Conservation (phyloP, 164 flowering plant species). For the Kalanchoe fedtschenkoi region DNA sequence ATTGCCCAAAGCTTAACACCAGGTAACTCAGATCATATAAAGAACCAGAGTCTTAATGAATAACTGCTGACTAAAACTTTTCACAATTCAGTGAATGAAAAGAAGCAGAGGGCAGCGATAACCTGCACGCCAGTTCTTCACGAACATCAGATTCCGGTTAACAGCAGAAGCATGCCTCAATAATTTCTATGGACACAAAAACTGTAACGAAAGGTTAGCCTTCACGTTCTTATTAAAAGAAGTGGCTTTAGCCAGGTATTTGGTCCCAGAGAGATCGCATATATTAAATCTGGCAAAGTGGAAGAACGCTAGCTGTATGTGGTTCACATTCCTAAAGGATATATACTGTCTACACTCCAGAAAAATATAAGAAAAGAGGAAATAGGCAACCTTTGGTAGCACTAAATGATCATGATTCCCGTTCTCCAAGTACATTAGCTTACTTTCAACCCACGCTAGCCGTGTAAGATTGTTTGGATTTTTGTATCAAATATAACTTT, state of each 20-base stretch:
- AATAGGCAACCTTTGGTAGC: conserved; percentile 11
- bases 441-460: conserved; percentile 5
- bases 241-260: not conserved
- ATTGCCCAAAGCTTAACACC: not conserved
- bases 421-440: conserved; percentile 9
- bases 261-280: not conserved
- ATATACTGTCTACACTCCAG: not conserved
- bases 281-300: not conserved
- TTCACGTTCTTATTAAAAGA: not conserved
- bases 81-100: not conserved
- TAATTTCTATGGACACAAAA: not conserved
- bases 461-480: too few relatives aligned
- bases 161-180: not conserved
- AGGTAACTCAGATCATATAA: not conserved
- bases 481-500: too few relatives aligned
- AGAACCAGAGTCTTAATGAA: not conserved
- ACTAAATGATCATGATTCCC: conserved; percentile 1
- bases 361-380: not conserved
- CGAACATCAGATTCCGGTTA: not conserved
- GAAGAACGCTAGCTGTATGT: conserved; percentile 3
- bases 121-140: not conserved
- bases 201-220: not conserved
- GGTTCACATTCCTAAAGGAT: conserved; percentile 14
- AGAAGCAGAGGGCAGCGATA: not conserved
- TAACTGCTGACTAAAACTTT: not conserved